Evolutionary conservation across 768 basidiomycete species (phyloP).

Genomic region (Leccinum variicolor): DNA sequence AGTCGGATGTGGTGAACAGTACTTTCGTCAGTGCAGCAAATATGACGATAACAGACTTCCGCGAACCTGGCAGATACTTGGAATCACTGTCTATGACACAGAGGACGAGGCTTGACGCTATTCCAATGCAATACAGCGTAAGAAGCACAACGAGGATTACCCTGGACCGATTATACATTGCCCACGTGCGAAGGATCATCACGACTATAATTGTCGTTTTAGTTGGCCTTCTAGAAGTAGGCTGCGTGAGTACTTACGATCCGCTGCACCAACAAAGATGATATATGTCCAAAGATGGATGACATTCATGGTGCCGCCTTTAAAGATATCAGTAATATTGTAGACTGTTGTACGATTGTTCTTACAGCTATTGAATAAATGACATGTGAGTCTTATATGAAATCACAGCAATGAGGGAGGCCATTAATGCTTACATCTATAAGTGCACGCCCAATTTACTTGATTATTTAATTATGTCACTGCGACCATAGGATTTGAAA

Average conservation of each 20-base stretch:
- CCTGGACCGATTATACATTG: neutral
- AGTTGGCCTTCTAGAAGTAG: neutral
- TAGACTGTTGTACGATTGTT: neutral
- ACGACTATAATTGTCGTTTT: neutral
- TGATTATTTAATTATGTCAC: neutral
- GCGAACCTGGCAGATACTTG: neutral
- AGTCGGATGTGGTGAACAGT: neutral
- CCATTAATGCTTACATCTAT: neutral
- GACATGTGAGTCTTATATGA: neutral
- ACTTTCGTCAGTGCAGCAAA: neutral
- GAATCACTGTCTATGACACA: neutral
- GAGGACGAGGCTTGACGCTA: neutral
- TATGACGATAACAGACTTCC: too few species aligned
- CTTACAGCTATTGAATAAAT: neutral
- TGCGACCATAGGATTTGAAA: too few species aligned
- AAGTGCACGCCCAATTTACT: neutral
- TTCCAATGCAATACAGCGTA: neutral
- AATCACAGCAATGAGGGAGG: neutral
- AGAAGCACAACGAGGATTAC: neutral
- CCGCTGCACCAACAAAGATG: neutral
- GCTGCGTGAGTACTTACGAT: neutral
- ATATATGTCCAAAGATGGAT: neutral
- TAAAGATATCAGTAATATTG: neutral
- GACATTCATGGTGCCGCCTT: neutral
- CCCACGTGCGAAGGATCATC: neutral